Percentiles rank a stretch among this genome's conserved stretches.
These are phyloP conservation scores for Rhizopogon vinicolor DNA, from an alignment of 768 basidiomycete species.

Conservation along the genomic window DNA sequence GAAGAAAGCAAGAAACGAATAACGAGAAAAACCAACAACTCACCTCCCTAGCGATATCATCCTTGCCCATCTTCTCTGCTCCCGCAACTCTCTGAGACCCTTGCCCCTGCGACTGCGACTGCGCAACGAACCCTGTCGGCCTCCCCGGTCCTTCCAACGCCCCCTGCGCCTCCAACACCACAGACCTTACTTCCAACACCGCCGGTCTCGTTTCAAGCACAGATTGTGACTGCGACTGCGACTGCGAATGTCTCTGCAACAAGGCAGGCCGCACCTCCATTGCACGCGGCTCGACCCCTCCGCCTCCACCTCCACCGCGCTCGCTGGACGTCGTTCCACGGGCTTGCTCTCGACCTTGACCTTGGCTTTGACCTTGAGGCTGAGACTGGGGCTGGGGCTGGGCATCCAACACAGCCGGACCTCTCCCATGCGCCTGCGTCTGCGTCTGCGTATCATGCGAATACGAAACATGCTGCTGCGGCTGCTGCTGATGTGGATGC, in stretches of 20 bases:
- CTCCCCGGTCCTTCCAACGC: neutral
- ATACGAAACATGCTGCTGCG: constrained; percentile 4
- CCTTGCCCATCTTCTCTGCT: neutral
- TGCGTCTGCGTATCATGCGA: constrained; percentile 14
- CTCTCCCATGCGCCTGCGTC: constrained; percentile 22
- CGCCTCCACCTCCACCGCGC: constrained; percentile 15
- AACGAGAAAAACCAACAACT: neutral
- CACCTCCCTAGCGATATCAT: neutral
- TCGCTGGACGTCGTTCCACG: constrained; percentile 16
- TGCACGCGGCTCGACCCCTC: neutral
- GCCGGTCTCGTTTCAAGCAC: no score
- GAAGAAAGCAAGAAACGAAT: no score
- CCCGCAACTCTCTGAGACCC: constrained; percentile 5
- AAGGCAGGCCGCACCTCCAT: neutral
- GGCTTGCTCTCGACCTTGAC: neutral
- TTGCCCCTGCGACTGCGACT: constrained; percentile 19
- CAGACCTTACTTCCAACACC: no score
- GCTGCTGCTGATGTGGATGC: neutral
- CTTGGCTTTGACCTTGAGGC: constrained; percentile 7
- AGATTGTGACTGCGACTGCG: neutral
- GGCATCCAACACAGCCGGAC: constrained; percentile 11
- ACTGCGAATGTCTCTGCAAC: neutral
- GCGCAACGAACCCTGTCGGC: neutral
- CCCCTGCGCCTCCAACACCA: neutral
- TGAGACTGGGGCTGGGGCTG: constrained; percentile 10